These are phyloP conservation scores for Zea mays DNA, from an alignment of 176 grass and related monocot species.

Conservation along the genomic window DNA sequence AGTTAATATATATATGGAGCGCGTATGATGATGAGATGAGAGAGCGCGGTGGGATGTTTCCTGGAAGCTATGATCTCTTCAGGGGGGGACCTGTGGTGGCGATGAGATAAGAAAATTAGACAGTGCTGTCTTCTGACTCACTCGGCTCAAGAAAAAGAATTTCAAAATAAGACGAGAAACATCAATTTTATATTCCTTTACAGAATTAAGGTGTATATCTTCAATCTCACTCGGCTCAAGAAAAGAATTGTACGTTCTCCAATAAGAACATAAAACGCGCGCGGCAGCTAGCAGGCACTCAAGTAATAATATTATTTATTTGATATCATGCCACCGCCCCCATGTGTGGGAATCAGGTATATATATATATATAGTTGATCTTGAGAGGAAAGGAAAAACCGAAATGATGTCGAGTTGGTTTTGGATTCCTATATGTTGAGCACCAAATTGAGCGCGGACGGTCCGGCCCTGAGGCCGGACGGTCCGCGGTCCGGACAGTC, in stretches of 20 bases:
- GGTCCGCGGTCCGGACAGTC: too few relatives aligned
- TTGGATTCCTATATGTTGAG: constrained; percentile 5
- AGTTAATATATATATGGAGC: not conserved
- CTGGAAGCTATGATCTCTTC: constrained; percentile 14
- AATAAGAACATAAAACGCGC: not conserved
- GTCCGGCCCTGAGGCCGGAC: too few relatives aligned
- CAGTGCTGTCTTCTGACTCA: not conserved
- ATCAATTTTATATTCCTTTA: not conserved
- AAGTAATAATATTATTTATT: not conserved
- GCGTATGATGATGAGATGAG: not conserved
- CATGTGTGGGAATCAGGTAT: not conserved
- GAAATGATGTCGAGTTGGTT: constrained; percentile 23
- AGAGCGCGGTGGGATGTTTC: constrained; percentile 24
- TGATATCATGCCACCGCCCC: not conserved
- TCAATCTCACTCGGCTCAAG: not conserved
- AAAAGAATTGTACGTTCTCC: constrained; percentile 14
- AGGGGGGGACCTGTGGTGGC: not conserved
- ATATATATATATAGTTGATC: not conserved
- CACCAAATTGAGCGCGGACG: too few relatives aligned
- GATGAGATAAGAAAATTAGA: constrained; percentile 9
- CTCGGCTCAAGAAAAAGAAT: too few relatives aligned
- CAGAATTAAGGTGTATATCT: not conserved
- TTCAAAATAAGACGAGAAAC: too few relatives aligned
- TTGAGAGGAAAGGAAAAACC: not conserved
- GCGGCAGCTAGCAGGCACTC: not conserved